Conservation (phyloP, 164 flowering plant genomes). For the Macadamia integrifolia region DNA sequence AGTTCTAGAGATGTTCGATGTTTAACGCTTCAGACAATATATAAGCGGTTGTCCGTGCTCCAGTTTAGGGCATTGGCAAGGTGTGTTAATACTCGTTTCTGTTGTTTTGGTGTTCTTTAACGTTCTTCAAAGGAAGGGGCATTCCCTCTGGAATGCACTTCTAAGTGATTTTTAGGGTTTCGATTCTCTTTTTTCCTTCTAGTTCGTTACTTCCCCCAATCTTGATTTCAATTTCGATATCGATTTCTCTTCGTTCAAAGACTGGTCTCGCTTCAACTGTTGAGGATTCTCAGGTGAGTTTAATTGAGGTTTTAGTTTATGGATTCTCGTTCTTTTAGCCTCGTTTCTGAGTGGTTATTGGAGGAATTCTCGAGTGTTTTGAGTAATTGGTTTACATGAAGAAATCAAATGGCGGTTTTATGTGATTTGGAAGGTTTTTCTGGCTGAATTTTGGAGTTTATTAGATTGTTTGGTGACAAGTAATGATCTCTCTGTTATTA, state of each 20-base stretch:
- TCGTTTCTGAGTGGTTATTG: constrained; percentile 1
- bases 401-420: background rate
- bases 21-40: constrained; percentile 1
- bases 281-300: constrained; percentile 7
- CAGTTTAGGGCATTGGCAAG: background rate
- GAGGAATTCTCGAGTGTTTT: background rate
- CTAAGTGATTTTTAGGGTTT: background rate
- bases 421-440: background rate
- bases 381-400: background rate
- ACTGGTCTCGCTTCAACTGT: background rate
- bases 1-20: background rate
- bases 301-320: background rate
- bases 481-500: background rate
- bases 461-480: background rate
- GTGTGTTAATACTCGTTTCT: background rate
- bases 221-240: no score
- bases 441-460: background rate
- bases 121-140: background rate
- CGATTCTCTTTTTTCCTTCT: background rate
- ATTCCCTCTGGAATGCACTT: constrained; percentile 10
- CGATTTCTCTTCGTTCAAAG: background rate
- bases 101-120: no score
- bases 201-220: background rate
- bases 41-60: background rate
- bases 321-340: background rate